A percentile compares a stretch with the other conserved stretches of the same genome.
Conservation (phyloP, 2,329 filamentous ascomycete genomes). For the Neopestalotiopsis clavispora region DNA sequence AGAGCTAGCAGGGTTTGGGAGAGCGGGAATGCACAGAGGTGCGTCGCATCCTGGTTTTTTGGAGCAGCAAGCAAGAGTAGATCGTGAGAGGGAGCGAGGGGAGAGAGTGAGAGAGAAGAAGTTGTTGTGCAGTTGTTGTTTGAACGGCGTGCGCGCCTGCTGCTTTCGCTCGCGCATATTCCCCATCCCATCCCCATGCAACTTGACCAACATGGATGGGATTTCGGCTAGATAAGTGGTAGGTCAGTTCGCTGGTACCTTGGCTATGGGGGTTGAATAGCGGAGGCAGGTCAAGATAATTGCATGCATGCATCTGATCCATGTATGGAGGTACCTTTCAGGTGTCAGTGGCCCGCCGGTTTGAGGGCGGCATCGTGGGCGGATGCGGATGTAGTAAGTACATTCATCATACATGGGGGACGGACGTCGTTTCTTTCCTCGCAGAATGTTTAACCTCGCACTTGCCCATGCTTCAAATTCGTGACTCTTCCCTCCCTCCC, state of each 20-base stretch:
- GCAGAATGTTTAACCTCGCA: conserved; percentile 13
- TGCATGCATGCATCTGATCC: not conserved
- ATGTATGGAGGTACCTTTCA: not conserved
- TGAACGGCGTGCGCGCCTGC: conserved; percentile 13
- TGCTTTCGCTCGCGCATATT: not conserved
- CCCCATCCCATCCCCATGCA: not conserved
- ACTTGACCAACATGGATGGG: not conserved
- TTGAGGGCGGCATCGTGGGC: not conserved
- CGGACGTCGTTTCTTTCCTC: conserved; percentile 2
- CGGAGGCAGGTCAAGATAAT: not conserved
- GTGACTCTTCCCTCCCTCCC: conserved; percentile 6
- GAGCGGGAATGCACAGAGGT: conserved; percentile 14
- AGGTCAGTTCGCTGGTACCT: not conserved
- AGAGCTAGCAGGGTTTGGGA: conserved; percentile 8
- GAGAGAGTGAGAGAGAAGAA: not conserved
- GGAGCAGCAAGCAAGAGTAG: not conserved
- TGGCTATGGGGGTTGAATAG: not conserved
- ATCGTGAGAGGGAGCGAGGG: conserved; percentile 16
- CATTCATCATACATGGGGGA: not conserved
- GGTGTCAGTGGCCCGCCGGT: not conserved
- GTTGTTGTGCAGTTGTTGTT: conserved; percentile 3
- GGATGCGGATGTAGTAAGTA: not conserved
- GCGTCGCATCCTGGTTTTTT: conserved; percentile 13
- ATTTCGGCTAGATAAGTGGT: not conserved
- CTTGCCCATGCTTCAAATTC: conserved; percentile 9